Evolutionary conservation across 257 asterid species (phyloP).

Genomic region (Cordia subcordata): DNA sequence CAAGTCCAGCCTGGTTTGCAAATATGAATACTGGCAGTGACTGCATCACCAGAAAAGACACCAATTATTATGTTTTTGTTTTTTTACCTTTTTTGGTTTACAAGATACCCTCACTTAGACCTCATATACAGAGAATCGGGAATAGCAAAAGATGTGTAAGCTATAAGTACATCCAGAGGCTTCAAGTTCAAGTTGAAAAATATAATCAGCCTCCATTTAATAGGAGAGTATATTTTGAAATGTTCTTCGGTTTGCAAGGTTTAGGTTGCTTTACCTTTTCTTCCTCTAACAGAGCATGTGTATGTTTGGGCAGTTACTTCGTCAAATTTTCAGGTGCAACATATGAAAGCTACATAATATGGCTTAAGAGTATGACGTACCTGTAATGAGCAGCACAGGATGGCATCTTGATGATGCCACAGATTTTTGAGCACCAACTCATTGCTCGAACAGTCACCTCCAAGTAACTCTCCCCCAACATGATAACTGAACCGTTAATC

Average conservation of each 20-base stretch:
- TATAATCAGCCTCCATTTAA: too few species aligned
- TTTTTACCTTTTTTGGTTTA: too few species aligned
- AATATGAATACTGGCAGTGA: constrained; percentile 79
- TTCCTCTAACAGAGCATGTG: too few species aligned
- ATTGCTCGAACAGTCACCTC: constrained; percentile 39
- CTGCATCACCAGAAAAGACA: constrained; percentile 32
- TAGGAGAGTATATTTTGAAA: too few species aligned
- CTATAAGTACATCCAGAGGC: neutral
- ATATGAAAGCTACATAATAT: neutral
- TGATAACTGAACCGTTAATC: constrained; percentile 50
- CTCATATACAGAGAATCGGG: neutral
- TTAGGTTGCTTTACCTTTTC: too few species aligned
- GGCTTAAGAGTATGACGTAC: constrained; percentile 24
- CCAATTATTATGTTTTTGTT: neutral
- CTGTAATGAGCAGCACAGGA: constrained; percentile 93
- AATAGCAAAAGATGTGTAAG: neutral
- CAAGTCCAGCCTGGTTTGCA: constrained; percentile 91
- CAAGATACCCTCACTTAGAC: neutral
- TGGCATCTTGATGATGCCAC: constrained; percentile 96
- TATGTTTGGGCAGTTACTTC: too few species aligned
- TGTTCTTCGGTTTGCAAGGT: too few species aligned
- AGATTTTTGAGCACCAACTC: constrained; percentile 72
- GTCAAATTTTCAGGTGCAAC: too few species aligned
- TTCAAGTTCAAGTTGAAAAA: neutral
- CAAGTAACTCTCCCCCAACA: constrained; percentile 64